Conservation (phyloP, 805 yeast genomes). For the Maudiozyma turicensis region DNA sequence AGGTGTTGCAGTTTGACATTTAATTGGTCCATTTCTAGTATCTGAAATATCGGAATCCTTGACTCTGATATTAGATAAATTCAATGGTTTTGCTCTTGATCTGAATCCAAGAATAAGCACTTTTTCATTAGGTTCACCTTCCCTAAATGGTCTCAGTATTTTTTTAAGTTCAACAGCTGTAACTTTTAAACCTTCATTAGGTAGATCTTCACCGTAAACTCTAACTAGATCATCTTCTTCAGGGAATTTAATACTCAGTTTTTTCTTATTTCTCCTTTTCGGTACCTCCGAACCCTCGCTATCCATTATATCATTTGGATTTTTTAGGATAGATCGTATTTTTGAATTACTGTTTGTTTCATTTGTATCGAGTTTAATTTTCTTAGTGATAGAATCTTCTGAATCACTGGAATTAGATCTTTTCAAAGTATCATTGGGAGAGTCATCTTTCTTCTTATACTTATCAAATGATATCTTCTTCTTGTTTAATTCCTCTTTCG, state of each 20-base stretch:
- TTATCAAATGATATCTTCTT: slow-evolving; percentile 29
- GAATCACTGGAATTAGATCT: slow-evolving; percentile 6
- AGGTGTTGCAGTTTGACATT: slow-evolving; percentile 19
- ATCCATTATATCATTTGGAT: neutral
- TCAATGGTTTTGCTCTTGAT: slow-evolving; percentile 12
- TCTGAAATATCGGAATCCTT: slow-evolving; percentile 22
- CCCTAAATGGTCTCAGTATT: slow-evolving; percentile 26
- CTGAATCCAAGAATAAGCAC: slow-evolving; percentile 12
- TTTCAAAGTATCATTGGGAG: slow-evolving; percentile 6
- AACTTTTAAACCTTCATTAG: slow-evolving; percentile 21
- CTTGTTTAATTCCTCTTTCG: slow-evolving; percentile 7
- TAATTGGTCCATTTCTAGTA: slow-evolving; percentile 22
- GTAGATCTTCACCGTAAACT: slow-evolving; percentile 28
- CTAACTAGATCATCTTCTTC: slow-evolving; percentile 21
- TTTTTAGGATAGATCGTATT: slow-evolving; percentile 19
- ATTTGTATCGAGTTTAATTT: neutral
- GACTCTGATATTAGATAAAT: slow-evolving; percentile 2
- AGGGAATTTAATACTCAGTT: slow-evolving; percentile 16
- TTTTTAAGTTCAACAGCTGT: slow-evolving; percentile 25
- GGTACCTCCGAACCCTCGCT: neutral
- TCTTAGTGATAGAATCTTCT: neutral
- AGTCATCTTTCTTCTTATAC: slow-evolving; percentile 25
- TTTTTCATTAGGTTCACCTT: slow-evolving; percentile 28
- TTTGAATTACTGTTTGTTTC: neutral
- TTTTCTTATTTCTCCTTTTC: slow-evolving; percentile 1